Base-by-base conservation (phyloP, 2,329 filamentous ascomycete genomes). In the Neofusicoccum kwambonambiense region DNA sequence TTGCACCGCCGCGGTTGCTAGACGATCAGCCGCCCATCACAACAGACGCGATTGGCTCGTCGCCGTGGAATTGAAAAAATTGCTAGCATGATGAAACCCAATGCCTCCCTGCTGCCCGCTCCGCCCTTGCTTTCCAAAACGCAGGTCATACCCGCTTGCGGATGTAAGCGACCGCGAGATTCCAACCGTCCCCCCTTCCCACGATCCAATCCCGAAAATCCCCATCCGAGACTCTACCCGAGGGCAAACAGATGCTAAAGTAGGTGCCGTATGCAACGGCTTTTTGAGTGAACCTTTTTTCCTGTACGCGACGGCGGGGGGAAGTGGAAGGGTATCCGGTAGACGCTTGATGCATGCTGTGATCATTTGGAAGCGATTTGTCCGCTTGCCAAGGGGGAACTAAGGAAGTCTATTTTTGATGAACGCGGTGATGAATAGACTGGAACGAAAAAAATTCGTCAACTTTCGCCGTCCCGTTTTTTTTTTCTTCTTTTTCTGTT, bases 381-480 rank as follows among this genome's bases (percentile, higher is more conserved):
- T 31, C 54, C 54, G 39, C 22, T 45, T 41, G 41, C 54, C 54
- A 35, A 58, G 27, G 13, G 15, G 22, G 54, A 31, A 22, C 54
- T 58, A 58, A 58, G 6, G 17, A 58, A 45, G 54, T 58, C 54
- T 58, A 58, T 58, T 58, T 58, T 58, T 58, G 54, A 58, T 58
- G 42, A 58, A 31, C 27, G 39, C 39, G 39, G 17, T 41, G 39
- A 41, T 45, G 15, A 22, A 19, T 4, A 17, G 12, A 19, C 15
- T 34, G 35, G 41, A 31, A 35, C 17, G 54, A 58, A 35, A 22
- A 22, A 27, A 22, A 34, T 27, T 19, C 42, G 22, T 44, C 39
- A 35, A 58, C 37, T 45, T 58, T n/a, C 22, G 19, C 12, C 37
- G 39, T 42, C 39, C 12, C 27, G 8, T 35, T 51, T 8, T 35